phyloP scores from a whole-genome alignment of 257 asterid genomes.

The Striga asiatica region DNA sequence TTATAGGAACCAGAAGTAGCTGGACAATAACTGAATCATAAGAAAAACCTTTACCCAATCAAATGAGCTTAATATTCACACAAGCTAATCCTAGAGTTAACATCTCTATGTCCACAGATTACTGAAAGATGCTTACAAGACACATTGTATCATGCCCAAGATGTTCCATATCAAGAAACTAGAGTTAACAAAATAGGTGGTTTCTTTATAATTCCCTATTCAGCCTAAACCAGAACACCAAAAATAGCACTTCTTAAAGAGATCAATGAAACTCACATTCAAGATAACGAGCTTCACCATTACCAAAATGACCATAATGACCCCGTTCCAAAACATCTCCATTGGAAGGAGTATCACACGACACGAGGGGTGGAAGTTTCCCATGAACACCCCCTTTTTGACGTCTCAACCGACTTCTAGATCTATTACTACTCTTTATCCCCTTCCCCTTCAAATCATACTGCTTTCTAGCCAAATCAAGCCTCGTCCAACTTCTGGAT shows the following conservation, averaged over 20 bases:
- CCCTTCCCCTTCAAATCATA: constrained; percentile 44
- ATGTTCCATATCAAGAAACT: too few species aligned
- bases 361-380: constrained; percentile 28
- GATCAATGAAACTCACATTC: constrained; percentile 29
- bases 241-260: background rate
- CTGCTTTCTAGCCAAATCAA: constrained; percentile 19
- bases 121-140: too few species aligned
- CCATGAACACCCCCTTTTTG: constrained; percentile 27
- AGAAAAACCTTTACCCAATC: background rate
- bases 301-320: constrained; percentile 4
- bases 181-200: too few species aligned
- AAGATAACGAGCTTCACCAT: constrained; percentile 23
- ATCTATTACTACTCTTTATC: constrained; percentile 26
- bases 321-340: constrained; percentile 10
- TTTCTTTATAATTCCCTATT: too few species aligned
- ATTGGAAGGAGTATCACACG: constrained; percentile 27
- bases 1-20: background rate
- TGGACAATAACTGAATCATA: background rate
- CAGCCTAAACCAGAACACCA: background rate
- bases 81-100: too few species aligned
- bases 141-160: too few species aligned
- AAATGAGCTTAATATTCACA: too few species aligned
- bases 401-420: constrained; percentile 35
- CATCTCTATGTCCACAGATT: too few species aligned
- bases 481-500: too few species aligned